Evolutionary conservation across 108 stramenopile genomes (phyloP).

Genomic region (Fragilariopsis cylindrus): DNA sequence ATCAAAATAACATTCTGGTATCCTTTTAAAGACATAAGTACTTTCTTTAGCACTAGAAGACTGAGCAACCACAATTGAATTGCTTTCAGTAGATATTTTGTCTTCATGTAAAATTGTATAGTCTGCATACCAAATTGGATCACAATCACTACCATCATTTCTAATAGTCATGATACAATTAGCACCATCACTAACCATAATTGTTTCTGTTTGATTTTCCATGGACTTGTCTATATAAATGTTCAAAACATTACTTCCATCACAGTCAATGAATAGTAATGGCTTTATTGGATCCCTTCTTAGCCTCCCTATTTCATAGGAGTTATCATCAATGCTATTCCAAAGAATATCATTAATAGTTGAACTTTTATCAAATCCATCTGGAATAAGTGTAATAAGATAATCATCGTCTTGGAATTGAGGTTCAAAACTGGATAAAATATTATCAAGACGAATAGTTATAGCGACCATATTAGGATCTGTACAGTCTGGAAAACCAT

Average conservation of each 20-base stretch:
- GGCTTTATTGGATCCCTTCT: neutral
- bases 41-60: neutral
- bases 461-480: neutral
- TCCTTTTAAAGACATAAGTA: neutral
- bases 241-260: neutral
- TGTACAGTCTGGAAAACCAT: neutral
- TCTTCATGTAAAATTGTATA: constrained; percentile 2
- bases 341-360: no score
- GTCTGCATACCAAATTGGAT: neutral
- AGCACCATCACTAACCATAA: constrained; percentile 1
- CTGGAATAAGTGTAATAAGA: no score
- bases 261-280: neutral
- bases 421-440: neutral
- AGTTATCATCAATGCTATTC: no score
- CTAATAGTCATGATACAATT: neutral
- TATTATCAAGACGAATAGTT: neutral
- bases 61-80: neutral
- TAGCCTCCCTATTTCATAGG: no score
- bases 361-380: no score
- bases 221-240: constrained; percentile 1
- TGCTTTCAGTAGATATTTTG: no score
- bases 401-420: no score
- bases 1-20: neutral
- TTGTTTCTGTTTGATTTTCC: neutral
- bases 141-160: neutral